These are phyloP conservation scores for Corchorus capsularis DNA, from an alignment of 345 rosid genomes.

Conservation along the genomic window DNA sequence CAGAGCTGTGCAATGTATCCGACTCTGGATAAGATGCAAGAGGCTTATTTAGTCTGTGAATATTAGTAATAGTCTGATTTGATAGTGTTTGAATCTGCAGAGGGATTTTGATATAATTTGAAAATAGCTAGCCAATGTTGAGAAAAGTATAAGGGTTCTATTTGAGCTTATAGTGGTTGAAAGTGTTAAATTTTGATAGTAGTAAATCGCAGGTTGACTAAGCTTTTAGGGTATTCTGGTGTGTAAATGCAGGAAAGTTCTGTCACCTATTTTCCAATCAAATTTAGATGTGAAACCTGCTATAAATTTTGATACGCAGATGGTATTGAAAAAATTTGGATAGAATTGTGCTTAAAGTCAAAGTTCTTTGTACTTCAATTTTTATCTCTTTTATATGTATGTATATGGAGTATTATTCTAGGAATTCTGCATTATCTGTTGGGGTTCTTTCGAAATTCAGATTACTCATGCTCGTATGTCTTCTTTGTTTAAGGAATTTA, in stretches of 20 bases:
- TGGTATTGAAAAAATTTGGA: conserved; percentile 1
- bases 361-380: background rate
- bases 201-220: background rate
- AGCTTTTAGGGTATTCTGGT: background rate
- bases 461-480: background rate
- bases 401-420: background rate
- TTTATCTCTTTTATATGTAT: background rate
- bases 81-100: background rate
- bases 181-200: background rate
- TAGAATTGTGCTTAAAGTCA: background rate
- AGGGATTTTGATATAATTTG: background rate
- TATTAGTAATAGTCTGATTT: background rate
- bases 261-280: background rate
- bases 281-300: background rate
- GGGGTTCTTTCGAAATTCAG: background rate
- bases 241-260: background rate
- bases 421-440: background rate
- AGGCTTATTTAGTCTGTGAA: background rate
- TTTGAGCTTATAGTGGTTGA: background rate
- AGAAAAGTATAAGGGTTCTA: background rate
- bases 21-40: no score
- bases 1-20: background rate
- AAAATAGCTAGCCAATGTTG: background rate
- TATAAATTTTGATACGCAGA: background rate
- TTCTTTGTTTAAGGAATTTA: background rate